Conservation (phyloP, 371 early-diverging fungal genomes). For the Mucor circinelloides region DNA sequence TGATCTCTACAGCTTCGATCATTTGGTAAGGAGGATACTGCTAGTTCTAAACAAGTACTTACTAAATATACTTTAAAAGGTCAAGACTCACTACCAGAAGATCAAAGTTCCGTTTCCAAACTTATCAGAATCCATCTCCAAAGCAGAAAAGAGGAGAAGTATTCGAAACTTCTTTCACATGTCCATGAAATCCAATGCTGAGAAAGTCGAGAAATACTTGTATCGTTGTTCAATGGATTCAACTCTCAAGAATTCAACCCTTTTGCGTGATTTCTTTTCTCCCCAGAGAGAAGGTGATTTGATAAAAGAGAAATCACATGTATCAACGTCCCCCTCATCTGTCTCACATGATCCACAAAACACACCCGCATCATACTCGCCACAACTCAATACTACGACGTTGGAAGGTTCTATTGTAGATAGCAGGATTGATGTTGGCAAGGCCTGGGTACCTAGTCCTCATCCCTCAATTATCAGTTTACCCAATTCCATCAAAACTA, state of each 20-base stretch:
- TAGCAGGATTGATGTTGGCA: conserved; percentile 9
- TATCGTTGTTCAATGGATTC: conserved; percentile 39
- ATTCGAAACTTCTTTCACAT: conserved; percentile 34
- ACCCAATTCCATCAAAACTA: background rate
- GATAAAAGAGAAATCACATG: background rate
- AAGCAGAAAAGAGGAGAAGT: conserved; percentile 38
- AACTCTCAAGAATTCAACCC: conserved; percentile 30
- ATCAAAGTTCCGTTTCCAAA: conserved; percentile 49
- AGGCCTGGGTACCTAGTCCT: conserved; percentile 21
- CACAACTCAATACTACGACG: background rate
- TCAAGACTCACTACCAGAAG: conserved; percentile 45
- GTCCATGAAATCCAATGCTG: conserved; percentile 38
- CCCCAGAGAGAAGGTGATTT: conserved; percentile 52
- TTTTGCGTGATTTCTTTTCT: conserved; percentile 52
- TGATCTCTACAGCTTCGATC: conserved; percentile 64
- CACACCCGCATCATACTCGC: background rate
- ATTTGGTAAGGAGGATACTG: conserved; percentile 41
- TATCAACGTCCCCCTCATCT: background rate
- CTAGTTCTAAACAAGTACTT: background rate
- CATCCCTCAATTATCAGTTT: conserved; percentile 14
- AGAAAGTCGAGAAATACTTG: conserved; percentile 50
- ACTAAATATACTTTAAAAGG: conserved; percentile 17
- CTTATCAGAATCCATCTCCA: conserved; percentile 29
- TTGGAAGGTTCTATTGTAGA: conserved; percentile 5
- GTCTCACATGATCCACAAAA: conserved; percentile 1